Evolutionary conservation across 202 grass and related monocot genomes (phyloP).

Genomic region (Eragrostis tef): DNA sequence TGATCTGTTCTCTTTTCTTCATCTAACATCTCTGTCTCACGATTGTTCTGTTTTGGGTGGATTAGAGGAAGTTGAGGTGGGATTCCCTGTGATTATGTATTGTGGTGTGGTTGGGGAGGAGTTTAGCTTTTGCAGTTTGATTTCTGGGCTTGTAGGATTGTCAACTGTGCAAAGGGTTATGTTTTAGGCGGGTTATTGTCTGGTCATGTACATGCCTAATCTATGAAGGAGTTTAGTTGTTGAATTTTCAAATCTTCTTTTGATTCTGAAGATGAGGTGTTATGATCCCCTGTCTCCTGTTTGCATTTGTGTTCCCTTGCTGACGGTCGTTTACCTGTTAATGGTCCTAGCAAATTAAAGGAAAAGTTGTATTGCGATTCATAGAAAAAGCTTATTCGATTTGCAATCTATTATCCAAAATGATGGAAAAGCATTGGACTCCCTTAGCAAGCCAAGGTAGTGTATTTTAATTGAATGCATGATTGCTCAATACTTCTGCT

Average conservation of each 20-base stretch:
- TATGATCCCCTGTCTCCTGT: not conserved
- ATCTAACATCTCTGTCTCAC: constrained; percentile 34
- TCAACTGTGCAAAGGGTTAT: constrained; percentile 44
- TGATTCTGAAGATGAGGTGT: not conserved
- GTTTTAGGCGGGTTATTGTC: constrained; percentile 28
- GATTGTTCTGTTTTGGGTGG: constrained; percentile 30
- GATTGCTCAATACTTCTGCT: constrained; percentile 18
- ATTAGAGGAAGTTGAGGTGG: constrained; percentile 40
- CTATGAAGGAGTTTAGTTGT: constrained; percentile 30
- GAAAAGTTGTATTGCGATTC: not conserved
- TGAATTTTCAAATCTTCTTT: constrained; percentile 30
- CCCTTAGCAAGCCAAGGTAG: not conserved
- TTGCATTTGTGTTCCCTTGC: not conserved
- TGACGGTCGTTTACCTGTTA: not conserved
- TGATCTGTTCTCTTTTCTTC: constrained; percentile 13
- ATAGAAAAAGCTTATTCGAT: constrained; percentile 22
- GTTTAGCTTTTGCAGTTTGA: constrained; percentile 40
- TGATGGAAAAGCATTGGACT: not conserved
- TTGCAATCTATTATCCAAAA: not conserved
- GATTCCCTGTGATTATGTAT: constrained; percentile 46
- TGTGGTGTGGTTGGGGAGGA: constrained; percentile 23
- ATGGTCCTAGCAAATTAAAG: not conserved
- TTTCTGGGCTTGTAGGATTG: constrained; percentile 48
- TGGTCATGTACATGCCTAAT: constrained; percentile 52
- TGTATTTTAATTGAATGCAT: constrained; percentile 3